Base-by-base conservation (phyloP, 228 moss, liverwort and hornwort species). In the Sphagnum magellanicum region DNA sequence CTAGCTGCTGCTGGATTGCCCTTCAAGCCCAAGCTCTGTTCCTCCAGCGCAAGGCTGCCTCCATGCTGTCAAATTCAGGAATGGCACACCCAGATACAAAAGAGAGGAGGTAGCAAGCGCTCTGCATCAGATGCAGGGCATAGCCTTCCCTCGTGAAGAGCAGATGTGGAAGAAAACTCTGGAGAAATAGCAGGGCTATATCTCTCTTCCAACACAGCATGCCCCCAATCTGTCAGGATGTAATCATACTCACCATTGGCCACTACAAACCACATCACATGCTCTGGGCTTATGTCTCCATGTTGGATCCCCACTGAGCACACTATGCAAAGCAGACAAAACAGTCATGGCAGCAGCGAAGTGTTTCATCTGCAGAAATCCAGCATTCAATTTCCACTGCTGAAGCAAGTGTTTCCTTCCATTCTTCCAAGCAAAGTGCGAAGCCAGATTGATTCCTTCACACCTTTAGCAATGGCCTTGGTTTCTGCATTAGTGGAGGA, bases 41-140 rank as follows among this genome's bases (percentile, higher is more conserved):
- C 67, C 97, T 88, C 97, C 97, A 97, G 62, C 90, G 89, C 66
- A 97, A 82, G 32, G 97, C 97, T 84, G 97, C 87, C 77, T 97
- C 97, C 89, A 97, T 87, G 59, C 86, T 93, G 68, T 97, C 93
- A 74, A 97, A 97, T 63, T 93, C 93, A 63, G 97, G 97, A 64
- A 86, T 93, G 70, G 79, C 79, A 10, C 97, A 93, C 53, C 97
- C 97, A 81, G 93, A 91, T 52, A 93, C 81, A 68, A 84, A 93
- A 65, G 81, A 97, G 46, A 97, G 79, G 68, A 97, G 93, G 63
- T 97, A 97, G 5, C 60, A 97, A 82, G 76, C 91, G 91, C 86
- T 97, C 97, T 48, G 97, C 90, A 64, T 97, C 97, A 61, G 97
- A 97, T 63, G 97, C 97, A 74, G 97, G 97, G 70, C 81, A 93